Base-by-base conservation (phyloP, 1,139 yeast genomes). In the Sugiyamaella novakii region DNA sequence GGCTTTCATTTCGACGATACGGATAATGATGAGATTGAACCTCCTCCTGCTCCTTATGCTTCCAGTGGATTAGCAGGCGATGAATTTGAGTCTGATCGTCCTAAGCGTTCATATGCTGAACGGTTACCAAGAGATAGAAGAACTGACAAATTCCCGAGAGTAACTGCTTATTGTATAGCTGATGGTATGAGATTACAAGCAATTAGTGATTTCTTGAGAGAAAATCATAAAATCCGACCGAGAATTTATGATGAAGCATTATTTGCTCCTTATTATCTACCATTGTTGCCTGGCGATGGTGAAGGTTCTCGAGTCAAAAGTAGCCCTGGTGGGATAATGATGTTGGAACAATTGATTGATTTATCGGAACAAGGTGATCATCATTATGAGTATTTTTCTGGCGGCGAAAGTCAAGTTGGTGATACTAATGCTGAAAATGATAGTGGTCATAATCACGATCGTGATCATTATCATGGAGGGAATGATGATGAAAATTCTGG, bases 101-200 rank as follows among this genome's bases (percentile, higher is more conserved):
- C 65, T 64, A 73, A 50, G 43, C 63, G 86, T 37, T 79, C 89
- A 1, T 70, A 84, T 43, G 91, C 91, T 1, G 95, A 86, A 59
- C 68, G 79, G 47, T 73, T 82, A 77, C 78, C 86, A 5, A 82
- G 83, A 57, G 89, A 82, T 45, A 75, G 77, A 33, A 69, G 91
- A 53, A 86, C 83, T 2, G 81, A 78, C 33, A 86, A 81, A 56
- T 79, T 84, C 57, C 82, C 95, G 28, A 70, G 98, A 52, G 88
- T 89, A 57, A 89, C 98, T 0, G 97, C 97, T 0, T 91, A 91
- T 65, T 80, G 88, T 58, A 83, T 89, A 6, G 83, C 96, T 21
- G 96, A 88, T 51, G 88, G 86, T 18, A 83, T 89, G 62, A 76
- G 86, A 59, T 69, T 91, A 46, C 74, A 76, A 33, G 74, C 79